Percentiles rank a stretch among this genome's conserved stretches.
phyloP scores from a whole-genome alignment of 208 protist genomes.

The Vickermania ingenoplastis region DNA sequence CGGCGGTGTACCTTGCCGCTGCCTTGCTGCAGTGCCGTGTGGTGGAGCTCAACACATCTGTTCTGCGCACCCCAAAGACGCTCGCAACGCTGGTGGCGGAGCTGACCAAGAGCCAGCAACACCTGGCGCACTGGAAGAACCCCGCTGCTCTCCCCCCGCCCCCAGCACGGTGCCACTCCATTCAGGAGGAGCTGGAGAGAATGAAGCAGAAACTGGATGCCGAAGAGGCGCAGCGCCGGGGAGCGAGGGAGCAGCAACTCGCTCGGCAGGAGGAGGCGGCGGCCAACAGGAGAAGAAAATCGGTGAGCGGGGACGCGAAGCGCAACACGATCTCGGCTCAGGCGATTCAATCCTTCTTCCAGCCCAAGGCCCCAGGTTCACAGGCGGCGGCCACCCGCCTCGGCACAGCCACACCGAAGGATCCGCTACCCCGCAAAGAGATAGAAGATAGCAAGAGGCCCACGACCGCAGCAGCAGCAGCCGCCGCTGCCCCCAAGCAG shows the following conservation, averaged over 20 bases:
- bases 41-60: slow-evolving; percentile 76
- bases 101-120: slow-evolving; percentile 62
- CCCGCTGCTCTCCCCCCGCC: neutral
- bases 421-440: too few species aligned
- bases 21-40: slow-evolving; percentile 64
- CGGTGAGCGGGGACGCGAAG: slow-evolving; percentile 20
- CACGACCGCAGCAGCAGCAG: too few species aligned
- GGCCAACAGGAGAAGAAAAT: slow-evolving; percentile 4
- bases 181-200: slow-evolving; percentile 55
- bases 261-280: slow-evolving; percentile 6
- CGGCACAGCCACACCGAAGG: too few species aligned
- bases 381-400: neutral
- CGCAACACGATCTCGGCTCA: slow-evolving; percentile 52
- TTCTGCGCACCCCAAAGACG: slow-evolving; percentile 51
- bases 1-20: slow-evolving; percentile 69
- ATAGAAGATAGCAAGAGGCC: too few species aligned
- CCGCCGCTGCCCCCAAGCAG: too few species aligned
- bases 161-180: slow-evolving; percentile 11
- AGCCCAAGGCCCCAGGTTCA: slow-evolving; percentile 3
- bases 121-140: neutral
- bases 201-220: slow-evolving; percentile 47
- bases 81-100: slow-evolving; percentile 71
- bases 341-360: slow-evolving; percentile 65
- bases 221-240: slow-evolving; percentile 14
- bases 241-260: neutral